These are phyloP conservation scores for Trichopus zeylanicus DNA, from an alignment of 116 monocot species.

Conservation along the genomic window DNA sequence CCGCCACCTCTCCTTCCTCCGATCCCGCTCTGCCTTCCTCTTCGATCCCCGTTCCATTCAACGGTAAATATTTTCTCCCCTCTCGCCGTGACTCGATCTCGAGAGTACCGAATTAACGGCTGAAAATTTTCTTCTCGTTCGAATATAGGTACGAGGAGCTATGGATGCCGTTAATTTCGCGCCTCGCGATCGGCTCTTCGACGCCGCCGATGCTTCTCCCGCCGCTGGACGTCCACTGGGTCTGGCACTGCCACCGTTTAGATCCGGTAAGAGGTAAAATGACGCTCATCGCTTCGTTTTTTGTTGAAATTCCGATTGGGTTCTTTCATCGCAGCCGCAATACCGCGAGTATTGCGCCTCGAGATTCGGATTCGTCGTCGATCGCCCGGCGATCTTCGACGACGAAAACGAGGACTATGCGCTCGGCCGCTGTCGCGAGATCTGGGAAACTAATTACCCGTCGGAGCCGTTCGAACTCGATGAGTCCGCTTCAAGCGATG, in stretches of 20 bases:
- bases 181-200: conserved; percentile 16
- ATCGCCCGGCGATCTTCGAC: conserved; percentile 72
- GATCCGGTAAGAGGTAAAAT: conserved; percentile 25
- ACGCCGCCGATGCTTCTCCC: conserved; percentile 50
- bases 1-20: conserved; percentile 60
- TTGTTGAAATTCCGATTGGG: background rate
- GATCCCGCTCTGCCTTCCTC: conserved; percentile 20
- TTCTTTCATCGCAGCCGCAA: conserved; percentile 11
- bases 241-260: conserved; percentile 94
- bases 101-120: background rate
- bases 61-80: conserved; percentile 23
- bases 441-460: conserved; percentile 60
- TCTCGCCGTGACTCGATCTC: background rate
- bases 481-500: background rate
- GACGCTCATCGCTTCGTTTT: background rate
- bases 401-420: conserved; percentile 83
- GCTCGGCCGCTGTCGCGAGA: conserved; percentile 39
- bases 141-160: conserved; percentile 60
- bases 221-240: conserved; percentile 69
- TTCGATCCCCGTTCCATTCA: conserved; percentile 36
- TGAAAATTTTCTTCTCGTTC: conserved; percentile 6
- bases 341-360: conserved; percentile 68
- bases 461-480: conserved; percentile 82
- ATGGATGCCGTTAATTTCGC: conserved; percentile 82
- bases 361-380: conserved; percentile 60